Evolutionary conservation across 306 rosid species (phyloP).

Genomic region (Corylus americana): DNA sequence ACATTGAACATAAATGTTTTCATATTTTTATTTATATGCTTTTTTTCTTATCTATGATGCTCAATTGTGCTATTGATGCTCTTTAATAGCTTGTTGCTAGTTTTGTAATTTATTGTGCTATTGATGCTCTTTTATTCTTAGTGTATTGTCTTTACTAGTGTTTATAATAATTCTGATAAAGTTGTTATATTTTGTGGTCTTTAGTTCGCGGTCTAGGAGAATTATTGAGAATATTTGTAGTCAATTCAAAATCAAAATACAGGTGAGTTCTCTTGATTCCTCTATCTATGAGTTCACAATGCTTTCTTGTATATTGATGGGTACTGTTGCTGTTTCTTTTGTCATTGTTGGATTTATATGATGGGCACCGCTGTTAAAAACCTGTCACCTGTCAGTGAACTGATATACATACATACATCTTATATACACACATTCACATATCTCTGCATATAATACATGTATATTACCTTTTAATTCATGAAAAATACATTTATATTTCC

Average conservation of each 20-base stretch:
- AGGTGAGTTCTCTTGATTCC: conserved; percentile 49
- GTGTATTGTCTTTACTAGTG: neutral
- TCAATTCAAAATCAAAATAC: conserved; percentile 69
- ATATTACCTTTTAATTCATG: neutral
- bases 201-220: conserved; percentile 78
- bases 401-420: neutral
- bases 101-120: conserved; percentile 6
- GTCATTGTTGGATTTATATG: neutral
- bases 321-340: neutral
- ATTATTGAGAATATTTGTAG: conserved; percentile 62
- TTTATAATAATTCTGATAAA: conserved; percentile 21
- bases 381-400: neutral
- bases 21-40: too few species aligned
- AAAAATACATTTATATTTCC: neutral
- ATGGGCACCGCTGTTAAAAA: neutral
- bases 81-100: neutral
- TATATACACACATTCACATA: neutral
- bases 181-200: conserved; percentile 17
- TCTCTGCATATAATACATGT: neutral
- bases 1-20: too few species aligned
- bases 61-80: conserved; percentile 10
- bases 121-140: conserved; percentile 20
- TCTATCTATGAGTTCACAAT: conserved; percentile 12
- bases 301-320: conserved; percentile 2
- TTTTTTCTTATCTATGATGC: neutral